Percentiles rank a stretch among this genome's conserved stretches.
These are phyloP conservation scores for Parachaetomium inaequale DNA, from an alignment of 495 filamentous ascomycete species.

Conservation along the genomic window DNA sequence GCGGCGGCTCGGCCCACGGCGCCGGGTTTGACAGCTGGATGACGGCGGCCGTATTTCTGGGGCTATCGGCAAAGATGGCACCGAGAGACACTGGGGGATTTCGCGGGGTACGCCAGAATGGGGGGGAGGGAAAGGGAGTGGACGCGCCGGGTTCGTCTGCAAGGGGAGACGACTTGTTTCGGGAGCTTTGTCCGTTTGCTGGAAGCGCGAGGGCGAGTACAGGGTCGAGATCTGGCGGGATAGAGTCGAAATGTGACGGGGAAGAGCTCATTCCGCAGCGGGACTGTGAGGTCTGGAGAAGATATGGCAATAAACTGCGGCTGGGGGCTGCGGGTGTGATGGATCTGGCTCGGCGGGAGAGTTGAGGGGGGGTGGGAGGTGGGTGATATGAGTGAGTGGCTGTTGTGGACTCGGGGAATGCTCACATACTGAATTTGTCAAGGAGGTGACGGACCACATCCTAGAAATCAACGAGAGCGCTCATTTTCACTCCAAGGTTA, in stretches of 20 bases:
- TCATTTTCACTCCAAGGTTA: no score
- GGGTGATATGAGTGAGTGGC: background rate
- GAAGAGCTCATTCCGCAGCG: background rate
- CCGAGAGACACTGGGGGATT: background rate
- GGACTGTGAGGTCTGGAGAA: conserved; percentile 17
- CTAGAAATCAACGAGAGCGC: background rate
- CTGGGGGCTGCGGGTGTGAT: background rate
- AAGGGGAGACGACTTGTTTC: background rate
- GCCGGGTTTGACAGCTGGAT: conserved; percentile 73
- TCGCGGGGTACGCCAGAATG: background rate
- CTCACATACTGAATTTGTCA: background rate
- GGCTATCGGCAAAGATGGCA: conserved; percentile 31
- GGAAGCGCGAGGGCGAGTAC: background rate
- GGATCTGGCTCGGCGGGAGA: background rate
- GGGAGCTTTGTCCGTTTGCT: conserved; percentile 6
- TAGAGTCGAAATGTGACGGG: no score
- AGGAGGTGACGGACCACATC: background rate
- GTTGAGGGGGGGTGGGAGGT: background rate
- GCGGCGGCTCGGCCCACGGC: conserved; percentile 49
- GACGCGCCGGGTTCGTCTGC: background rate
- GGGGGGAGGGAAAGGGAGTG: background rate
- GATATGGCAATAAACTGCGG: conserved; percentile 20
- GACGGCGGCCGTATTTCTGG: conserved; percentile 63
- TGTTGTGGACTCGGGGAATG: background rate
- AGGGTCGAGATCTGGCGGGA: no score